Conservation (phyloP, 31 red algal genomes). For the Asparagopsis taxiformis region DNA sequence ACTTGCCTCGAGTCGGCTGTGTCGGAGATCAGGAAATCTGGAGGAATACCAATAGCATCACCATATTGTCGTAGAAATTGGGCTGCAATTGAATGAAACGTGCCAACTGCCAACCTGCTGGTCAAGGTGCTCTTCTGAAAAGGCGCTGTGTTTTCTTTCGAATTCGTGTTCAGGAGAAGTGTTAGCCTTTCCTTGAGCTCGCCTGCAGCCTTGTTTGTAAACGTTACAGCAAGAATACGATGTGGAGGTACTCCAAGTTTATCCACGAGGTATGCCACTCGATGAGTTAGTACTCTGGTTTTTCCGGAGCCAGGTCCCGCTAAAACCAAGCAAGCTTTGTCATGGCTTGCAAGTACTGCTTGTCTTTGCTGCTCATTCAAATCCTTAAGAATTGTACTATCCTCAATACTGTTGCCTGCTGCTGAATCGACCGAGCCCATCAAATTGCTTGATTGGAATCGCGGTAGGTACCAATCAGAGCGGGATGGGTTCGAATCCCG, state of each 20-base stretch:
- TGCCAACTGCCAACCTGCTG: slow-evolving; percentile 45
- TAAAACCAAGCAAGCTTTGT: slow-evolving; percentile 61
- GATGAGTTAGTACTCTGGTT: slow-evolving; percentile 88
- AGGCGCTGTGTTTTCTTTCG: background rate
- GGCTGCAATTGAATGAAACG: slow-evolving; percentile 75
- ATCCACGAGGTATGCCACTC: slow-evolving; percentile 67
- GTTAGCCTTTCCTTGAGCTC: slow-evolving; percentile 80
- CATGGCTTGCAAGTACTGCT: slow-evolving; percentile 61
- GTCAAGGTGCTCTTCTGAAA: background rate
- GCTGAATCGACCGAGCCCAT: no score
- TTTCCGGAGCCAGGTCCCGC: slow-evolving; percentile 94
- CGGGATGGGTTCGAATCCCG: no score
- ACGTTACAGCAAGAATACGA: slow-evolving; percentile 83
- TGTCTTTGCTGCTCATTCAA: slow-evolving; percentile 75
- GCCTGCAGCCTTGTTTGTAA: slow-evolving; percentile 88
- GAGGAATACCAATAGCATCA: slow-evolving; percentile 41
- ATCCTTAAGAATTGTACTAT: slow-evolving; percentile 42
- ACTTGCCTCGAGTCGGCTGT: slow-evolving; percentile 45
- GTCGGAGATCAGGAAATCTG: slow-evolving; percentile 58
- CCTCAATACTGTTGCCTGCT: no score
- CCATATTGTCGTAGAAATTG: slow-evolving; percentile 67
- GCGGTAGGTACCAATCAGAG: no score
- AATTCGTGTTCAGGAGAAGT: slow-evolving; percentile 19
- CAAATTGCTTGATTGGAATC: no score
- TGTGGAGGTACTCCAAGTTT: slow-evolving; percentile 23